Percentiles rank a stretch among this genome's conserved stretches.
Conservation (phyloP, 225 moss, liverwort and hornwort genomes). For the Antitrichia curtipendula region DNA sequence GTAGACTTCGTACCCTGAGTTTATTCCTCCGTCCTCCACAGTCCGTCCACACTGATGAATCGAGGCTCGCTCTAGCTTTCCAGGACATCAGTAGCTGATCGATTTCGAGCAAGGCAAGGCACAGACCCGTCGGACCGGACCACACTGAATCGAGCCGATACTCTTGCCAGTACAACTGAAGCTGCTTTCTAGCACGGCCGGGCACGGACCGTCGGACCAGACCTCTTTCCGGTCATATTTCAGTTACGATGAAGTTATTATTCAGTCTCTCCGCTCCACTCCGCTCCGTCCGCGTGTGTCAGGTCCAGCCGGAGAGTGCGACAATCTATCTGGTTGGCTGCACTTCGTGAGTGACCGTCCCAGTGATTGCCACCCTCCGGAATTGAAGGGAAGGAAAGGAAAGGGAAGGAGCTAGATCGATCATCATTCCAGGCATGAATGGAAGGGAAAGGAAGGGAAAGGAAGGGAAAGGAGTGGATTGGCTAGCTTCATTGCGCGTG, state of each 20-base stretch:
- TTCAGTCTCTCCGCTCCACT: no score
- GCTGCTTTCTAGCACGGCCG: neutral
- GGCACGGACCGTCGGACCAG: neutral
- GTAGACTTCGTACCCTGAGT: neutral
- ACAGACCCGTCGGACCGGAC: no score
- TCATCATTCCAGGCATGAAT: neutral
- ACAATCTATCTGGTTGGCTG: neutral
- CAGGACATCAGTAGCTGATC: no score
- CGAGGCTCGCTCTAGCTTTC: neutral
- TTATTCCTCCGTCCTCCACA: no score
- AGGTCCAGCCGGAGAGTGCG: neutral
- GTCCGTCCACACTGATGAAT: no score
- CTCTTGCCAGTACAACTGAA: no score
- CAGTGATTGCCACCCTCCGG: neutral
- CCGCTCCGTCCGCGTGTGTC: neutral
- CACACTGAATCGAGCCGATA: no score
- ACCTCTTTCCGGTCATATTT: no score
- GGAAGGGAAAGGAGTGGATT: neutral
- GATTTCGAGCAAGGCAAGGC: no score
- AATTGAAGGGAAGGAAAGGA: no score
- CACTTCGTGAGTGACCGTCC: neutral
- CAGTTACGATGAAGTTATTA: no score
- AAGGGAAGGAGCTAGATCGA: neutral
- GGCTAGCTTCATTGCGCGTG: neutral
- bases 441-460: no score